Conservation (phyloP, 768 basidiomycete species). For the Tylopilus cervinicoccineus region DNA sequence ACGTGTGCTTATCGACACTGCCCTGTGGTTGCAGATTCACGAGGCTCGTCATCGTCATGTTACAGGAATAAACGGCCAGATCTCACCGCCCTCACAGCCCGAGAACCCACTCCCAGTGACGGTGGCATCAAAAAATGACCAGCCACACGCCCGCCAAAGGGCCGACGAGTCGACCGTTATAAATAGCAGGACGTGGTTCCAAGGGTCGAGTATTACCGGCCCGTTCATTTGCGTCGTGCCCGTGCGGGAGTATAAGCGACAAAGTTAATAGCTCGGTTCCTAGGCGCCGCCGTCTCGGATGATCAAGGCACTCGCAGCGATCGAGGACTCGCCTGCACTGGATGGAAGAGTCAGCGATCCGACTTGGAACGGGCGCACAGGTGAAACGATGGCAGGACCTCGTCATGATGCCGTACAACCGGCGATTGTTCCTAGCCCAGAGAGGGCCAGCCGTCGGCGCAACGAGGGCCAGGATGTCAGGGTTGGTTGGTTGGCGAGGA, state of each 20-base stretch:
- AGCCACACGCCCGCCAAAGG: neutral
- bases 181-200: neutral
- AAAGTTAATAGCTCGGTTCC: slow-evolving; percentile 8
- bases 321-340: neutral
- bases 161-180: neutral
- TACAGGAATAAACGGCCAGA: neutral
- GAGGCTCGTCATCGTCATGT: neutral
- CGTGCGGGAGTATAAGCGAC: neutral
- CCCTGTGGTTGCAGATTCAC: neutral
- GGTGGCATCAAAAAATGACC: neutral
- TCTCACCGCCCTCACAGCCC: neutral
- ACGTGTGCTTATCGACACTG: no score
- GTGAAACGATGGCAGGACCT: neutral
- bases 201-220: neutral
- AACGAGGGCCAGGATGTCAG: neutral
- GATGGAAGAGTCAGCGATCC: neutral
- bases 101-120: neutral
- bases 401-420: neutral
- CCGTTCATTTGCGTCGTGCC: slow-evolving; percentile 1
- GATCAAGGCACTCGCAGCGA: neutral
- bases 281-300: neutral
- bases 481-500: neutral
- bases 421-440: neutral
- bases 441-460: neutral
- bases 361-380: neutral